Conservation (phyloP, 1,284 basidiomycete species). For the Tylopilus sp. region DNA sequence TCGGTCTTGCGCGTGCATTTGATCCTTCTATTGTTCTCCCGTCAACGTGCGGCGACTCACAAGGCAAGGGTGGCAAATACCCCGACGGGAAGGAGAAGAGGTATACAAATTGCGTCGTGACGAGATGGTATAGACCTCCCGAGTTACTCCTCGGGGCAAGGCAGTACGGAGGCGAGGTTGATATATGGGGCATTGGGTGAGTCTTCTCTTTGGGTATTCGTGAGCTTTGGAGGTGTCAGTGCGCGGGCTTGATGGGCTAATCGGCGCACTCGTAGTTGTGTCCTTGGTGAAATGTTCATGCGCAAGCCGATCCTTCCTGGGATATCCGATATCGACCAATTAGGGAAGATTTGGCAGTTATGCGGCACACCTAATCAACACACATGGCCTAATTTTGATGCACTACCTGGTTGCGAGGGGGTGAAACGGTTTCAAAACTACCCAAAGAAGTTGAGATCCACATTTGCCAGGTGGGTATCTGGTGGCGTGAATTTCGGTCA, state of each 20-base stretch:
- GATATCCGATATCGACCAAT: conserved; percentile 83
- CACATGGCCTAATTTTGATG: conserved; percentile 78
- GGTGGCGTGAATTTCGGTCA: conserved; percentile 20
- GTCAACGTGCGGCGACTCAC: conserved; percentile 18
- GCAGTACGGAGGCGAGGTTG: conserved; percentile 89
- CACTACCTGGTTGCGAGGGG: conserved; percentile 77
- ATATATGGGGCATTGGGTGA: conserved; percentile 97
- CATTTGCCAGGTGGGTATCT: conserved; percentile 51
- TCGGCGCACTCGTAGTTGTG: conserved; percentile 54
- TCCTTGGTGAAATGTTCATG: conserved; percentile 94
- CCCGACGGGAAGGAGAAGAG: conserved; percentile 54
- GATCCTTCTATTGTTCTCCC: conserved; percentile 46
- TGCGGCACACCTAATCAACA: conserved; percentile 84
- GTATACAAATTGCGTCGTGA: conserved; percentile 99
- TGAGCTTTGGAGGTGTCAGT: neutral
- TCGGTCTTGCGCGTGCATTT: conserved; percentile 85
- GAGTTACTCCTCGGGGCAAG: conserved; percentile 88
- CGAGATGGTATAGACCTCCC: conserved; percentile 96
- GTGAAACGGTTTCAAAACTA: conserved; percentile 55
- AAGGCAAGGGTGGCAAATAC: conserved; percentile 38
- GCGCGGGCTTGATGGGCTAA: neutral
- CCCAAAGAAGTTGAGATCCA: conserved; percentile 50
- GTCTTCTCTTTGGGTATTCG: conserved; percentile 27
- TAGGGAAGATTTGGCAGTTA: conserved; percentile 84
- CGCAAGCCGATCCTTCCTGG: conserved; percentile 86